Base-by-base conservation (phyloP, 108 stramenopile genomes). In the Mayamaea pseudoterrestris region DNA sequence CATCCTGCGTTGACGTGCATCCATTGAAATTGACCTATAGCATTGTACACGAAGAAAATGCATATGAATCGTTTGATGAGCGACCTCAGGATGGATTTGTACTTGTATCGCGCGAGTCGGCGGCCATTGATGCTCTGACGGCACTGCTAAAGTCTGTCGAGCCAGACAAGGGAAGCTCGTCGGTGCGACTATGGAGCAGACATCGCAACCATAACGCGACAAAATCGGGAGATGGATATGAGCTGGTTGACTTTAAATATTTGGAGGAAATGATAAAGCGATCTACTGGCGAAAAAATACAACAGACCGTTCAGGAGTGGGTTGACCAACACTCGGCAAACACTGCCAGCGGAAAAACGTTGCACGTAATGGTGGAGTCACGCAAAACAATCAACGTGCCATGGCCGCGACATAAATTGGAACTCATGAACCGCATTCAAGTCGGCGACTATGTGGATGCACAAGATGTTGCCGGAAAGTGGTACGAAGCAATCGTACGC, bases 401-500 rank as follows among this genome's bases (percentile, higher is more conserved):
- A 11, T 86, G 83, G 83, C 49, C 54, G 8, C 64, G 79, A 34
- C 64, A 69, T 36, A 32, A 63, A 5, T 46, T 80, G 23, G 74
- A 78, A 39, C 53, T 86, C 21, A 60, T 57, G 42, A 70, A 86
- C 61, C 79, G 83, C 58, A 35, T 70, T 25, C 53, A 69, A 62
- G 73, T 74, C 22, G 84, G 84, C 43, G 84, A 86, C 47, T 81
- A 72, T 69, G 70, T 77, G 0, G 84, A 86, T 66, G 84, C 80
- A 14, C 84, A 86, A 57, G 84, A 86, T 35, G 52, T 61, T 26
- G 57, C 80, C 2, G 59, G 80, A 8, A 78, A 78, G 48, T 86
- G 84, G 84, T 86, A 79, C 47, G 84, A 86, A 53, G 68, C 77
- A 0, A 47, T 80, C 36, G 71, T 86, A 13, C 41, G 66, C 29